Base-by-base conservation (phyloP, 768 basidiomycete species). In the Naganishia antarctica region DNA sequence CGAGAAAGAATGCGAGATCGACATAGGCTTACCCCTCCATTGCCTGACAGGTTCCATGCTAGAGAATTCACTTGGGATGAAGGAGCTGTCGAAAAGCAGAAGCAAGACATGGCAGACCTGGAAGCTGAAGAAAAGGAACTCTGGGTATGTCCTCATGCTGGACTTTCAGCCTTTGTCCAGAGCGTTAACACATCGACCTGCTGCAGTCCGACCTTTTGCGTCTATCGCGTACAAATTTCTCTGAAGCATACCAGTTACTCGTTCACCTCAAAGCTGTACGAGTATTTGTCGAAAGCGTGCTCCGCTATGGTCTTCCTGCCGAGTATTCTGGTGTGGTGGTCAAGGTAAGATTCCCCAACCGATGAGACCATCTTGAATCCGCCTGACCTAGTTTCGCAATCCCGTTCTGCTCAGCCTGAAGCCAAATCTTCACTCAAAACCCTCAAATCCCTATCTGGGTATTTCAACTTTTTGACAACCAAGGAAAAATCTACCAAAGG, bases 21-120 rank as follows among this genome's bases (percentile, higher is more conserved):
- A 41, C 13, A 25, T n/a, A 23, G 21, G 13, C 40, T 47, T 61
- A 28, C 28, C 25, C 28, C 41, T 62, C 31, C 61, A 23, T 44
- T 7, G 8, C 34, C 18, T 15, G 2, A 61, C 67, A 96, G 93
- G 74, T 98, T 91, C 80, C 86, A 92, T 64, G 84, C 91, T 11
- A 85, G 96, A n/a, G 96, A 99, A 69, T 99, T 97, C 75, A 84
- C 83, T 15, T 98, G 83, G 74, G 90, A 92, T 25, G 88, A 90
- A 73, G 86, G 86, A 45, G 86, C 87, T 64, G 80, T 92, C 29
- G 81, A 81, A 65, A 90, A 87, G 77, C 89, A 94, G 74, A 82
- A 82, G 69, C 83, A 89, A 74, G 94, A 94, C 57, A 79, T 96
- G 13, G 84, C 86, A 32, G 81, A 81, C n/a, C 85, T 91, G 2